Conservation (phyloP, 164 flowering plant species). For the Tetrastigma voinierianum region DNA sequence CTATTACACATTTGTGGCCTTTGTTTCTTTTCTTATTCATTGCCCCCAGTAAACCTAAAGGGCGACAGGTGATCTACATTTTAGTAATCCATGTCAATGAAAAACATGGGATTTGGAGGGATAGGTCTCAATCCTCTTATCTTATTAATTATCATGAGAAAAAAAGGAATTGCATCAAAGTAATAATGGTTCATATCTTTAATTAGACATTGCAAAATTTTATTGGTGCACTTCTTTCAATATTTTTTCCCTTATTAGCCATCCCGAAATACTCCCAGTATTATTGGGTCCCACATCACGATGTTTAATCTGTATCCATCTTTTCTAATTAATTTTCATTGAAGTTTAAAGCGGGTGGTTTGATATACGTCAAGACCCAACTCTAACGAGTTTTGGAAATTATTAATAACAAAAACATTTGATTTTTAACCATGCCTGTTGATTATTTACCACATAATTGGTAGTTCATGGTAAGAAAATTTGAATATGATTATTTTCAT, state of each 20-base stretch:
- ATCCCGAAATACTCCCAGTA: neutral
- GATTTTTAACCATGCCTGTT: too few relatives aligned
- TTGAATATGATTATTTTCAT: too few relatives aligned
- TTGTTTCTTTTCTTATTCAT: constrained; percentile 2
- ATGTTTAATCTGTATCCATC: neutral
- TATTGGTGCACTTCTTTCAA: too few relatives aligned
- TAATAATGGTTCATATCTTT: constrained; percentile 11
- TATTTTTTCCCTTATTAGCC: too few relatives aligned
- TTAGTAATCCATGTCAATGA: constrained; percentile 60
- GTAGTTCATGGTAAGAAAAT: too few relatives aligned
- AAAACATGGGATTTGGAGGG: constrained; percentile 73
- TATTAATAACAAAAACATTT: too few relatives aligned
- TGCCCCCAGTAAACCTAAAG: constrained; percentile 41
- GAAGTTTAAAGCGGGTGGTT: neutral
- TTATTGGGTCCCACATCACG: neutral
- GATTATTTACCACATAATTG: too few relatives aligned
- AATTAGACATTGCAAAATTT: too few relatives aligned
- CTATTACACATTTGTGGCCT: neutral
- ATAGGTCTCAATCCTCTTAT: constrained; percentile 71
- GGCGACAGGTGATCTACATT: constrained; percentile 73
- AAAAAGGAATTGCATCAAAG: constrained; percentile 67
- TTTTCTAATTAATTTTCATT: neutral
- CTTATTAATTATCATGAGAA: constrained; percentile 80
- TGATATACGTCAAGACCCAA: too few relatives aligned
- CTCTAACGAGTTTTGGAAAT: too few relatives aligned